A percentile compares a stretch with the other conserved stretches of the same genome.
Evolutionary conservation across 2,329 filamentous ascomycete species (phyloP).

Genomic region (Microcyclospora tardicrescens): DNA sequence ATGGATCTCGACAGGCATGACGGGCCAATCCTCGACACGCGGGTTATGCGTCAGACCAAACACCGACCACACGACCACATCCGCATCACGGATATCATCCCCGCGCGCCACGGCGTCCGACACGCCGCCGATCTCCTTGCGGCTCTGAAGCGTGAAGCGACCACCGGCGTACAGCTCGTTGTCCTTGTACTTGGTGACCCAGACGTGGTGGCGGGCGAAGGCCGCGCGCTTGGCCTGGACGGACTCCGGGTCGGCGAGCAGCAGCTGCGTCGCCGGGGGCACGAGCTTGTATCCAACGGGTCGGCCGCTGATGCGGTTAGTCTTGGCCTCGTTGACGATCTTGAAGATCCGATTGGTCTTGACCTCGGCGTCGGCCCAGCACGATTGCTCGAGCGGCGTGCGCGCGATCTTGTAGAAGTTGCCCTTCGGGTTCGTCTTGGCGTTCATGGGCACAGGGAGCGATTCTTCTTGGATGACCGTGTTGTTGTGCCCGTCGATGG

Average conservation of each 20-base stretch:
- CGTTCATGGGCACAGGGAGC: conserved; percentile 35
- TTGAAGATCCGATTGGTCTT: conserved; percentile 46
- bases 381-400: conserved; percentile 11
- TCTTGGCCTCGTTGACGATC: conserved; percentile 36
- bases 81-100: conserved; percentile 31
- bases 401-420: conserved; percentile 46
- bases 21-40: conserved; percentile 39
- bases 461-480: conserved; percentile 43
- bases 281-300: conserved; percentile 39
- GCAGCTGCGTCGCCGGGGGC: conserved; percentile 36
- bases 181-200: conserved; percentile 42
- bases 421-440: conserved; percentile 46
- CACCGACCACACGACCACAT: conserved; percentile 38
- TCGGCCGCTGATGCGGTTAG: conserved; percentile 34
- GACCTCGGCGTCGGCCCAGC: conserved; percentile 16
- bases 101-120: conserved; percentile 9
- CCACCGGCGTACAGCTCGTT: conserved; percentile 40
- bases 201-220: conserved; percentile 40
- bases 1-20: conserved; percentile 38
- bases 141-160: conserved; percentile 34
- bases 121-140: conserved; percentile 33
- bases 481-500: conserved; percentile 45
- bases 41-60: conserved; percentile 42
- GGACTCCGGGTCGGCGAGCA: conserved; percentile 34
- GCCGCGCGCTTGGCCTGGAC: conserved; percentile 34